A percentile compares a stretch with the other conserved stretches of the same genome.
These are phyloP conservation scores for Pseudogymnoascus sp. DNA, from an alignment of 2,329 filamentous ascomycete species.

Conservation along the genomic window DNA sequence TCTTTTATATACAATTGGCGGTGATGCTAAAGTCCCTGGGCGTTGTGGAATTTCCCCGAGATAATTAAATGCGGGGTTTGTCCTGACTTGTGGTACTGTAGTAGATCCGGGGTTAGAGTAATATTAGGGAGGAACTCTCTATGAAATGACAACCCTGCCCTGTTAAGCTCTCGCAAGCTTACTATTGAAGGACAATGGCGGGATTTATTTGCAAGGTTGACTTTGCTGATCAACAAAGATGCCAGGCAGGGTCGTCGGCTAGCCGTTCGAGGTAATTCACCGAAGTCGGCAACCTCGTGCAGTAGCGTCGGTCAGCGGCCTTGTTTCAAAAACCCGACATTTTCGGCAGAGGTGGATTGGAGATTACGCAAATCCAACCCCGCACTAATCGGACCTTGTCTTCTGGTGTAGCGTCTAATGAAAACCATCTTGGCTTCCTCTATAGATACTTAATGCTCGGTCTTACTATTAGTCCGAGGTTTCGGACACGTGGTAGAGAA, in stretches of 20 bases:
- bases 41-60: background rate
- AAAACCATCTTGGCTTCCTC: background rate
- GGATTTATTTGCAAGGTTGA: conserved; percentile 1
- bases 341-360: background rate
- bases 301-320: background rate
- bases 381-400: background rate
- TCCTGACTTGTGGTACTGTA: background rate
- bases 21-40: background rate
- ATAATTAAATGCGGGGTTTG: background rate
- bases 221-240: background rate
- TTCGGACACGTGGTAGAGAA: background rate
- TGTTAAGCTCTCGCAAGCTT: background rate
- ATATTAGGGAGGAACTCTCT: background rate
- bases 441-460: background rate
- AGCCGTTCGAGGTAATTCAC: background rate
- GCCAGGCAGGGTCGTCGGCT: background rate
- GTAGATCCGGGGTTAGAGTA: background rate
- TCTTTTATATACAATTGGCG: background rate
- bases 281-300: background rate
- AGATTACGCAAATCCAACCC: background rate
- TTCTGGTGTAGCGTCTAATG: background rate
- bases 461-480: background rate
- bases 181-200: background rate
- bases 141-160: background rate
- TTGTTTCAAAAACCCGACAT: background rate